Evolutionary conservation across 2,329 filamentous ascomycete genomes (phyloP).

Genomic region (Aotearoamyces nothofagi): DNA sequence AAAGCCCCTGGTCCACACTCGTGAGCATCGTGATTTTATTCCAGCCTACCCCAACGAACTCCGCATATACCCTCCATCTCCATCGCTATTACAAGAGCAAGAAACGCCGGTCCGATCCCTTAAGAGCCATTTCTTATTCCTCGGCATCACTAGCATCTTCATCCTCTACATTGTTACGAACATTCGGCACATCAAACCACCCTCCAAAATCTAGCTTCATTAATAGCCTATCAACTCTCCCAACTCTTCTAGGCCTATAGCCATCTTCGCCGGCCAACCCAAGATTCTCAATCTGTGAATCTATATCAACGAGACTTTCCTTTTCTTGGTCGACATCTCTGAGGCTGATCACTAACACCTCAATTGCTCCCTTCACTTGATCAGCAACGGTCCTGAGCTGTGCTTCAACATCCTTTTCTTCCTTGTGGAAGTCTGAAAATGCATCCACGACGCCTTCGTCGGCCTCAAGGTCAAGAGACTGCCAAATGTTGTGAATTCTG

Average conservation of each 20-base stretch:
- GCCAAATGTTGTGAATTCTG: slow-evolving; percentile 63
- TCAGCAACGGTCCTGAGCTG: slow-evolving; percentile 49
- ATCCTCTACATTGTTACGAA: slow-evolving; percentile 4
- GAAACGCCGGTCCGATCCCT: neutral
- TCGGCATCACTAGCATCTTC: slow-evolving; percentile 7
- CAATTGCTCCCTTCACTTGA: slow-evolving; percentile 51
- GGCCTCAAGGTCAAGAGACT: slow-evolving; percentile 58
- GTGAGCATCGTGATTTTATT: no score
- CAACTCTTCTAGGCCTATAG: slow-evolving; percentile 59
- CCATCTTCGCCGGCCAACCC: slow-evolving; percentile 26
- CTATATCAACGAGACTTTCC: slow-evolving; percentile 20
- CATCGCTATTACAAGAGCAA: neutral
- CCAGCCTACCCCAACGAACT: neutral
- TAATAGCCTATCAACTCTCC: slow-evolving; percentile 68
- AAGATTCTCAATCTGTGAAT: slow-evolving; percentile 16
- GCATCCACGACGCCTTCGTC: slow-evolving; percentile 54
- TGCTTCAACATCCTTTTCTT: slow-evolving; percentile 52
- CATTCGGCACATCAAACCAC: slow-evolving; percentile 16
- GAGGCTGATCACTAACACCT: slow-evolving; percentile 38
- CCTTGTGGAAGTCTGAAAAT: slow-evolving; percentile 53
- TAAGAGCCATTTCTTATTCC: slow-evolving; percentile 1
- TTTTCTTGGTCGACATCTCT: slow-evolving; percentile 34
- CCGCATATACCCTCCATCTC: neutral
- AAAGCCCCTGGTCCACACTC: no score
- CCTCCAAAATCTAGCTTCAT: slow-evolving; percentile 66